A percentile compares a stretch with the other conserved stretches of the same genome.
phyloP scores from a whole-genome alignment of 2,329 filamentous ascomycete species.

The Pestalotiopsis sp. region DNA sequence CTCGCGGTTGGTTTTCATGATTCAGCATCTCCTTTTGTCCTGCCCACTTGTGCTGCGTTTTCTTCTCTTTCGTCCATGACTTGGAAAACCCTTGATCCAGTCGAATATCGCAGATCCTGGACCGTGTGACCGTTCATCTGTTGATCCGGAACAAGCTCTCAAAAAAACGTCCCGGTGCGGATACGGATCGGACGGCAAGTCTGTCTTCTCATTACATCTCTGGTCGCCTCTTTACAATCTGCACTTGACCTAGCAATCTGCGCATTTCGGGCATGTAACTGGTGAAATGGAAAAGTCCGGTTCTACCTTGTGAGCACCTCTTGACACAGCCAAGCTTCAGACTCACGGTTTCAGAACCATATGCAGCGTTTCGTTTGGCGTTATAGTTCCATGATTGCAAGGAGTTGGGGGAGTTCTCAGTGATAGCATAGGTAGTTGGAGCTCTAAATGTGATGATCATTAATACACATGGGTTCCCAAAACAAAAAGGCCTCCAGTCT shows the following conservation, averaged over 20 bases:
- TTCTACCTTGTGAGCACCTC: neutral
- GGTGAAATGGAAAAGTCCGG: neutral
- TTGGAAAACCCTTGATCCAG: neutral
- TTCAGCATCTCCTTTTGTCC: slow-evolving; percentile 5
- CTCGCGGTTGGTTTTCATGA: slow-evolving; percentile 8
- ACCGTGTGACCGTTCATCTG: neutral
- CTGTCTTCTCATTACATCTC: neutral
- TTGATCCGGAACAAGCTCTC: neutral
- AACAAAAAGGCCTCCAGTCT: neutral
- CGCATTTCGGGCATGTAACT: slow-evolving; percentile 1
- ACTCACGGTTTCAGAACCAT: slow-evolving; percentile 1
- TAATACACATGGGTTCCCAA: slow-evolving; percentile 19
- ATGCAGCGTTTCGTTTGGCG: slow-evolving; percentile 9
- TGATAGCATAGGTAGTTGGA: neutral
- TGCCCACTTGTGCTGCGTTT: slow-evolving; percentile 14
- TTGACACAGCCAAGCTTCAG: neutral
- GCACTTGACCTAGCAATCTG: neutral
- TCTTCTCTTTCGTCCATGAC: neutral
- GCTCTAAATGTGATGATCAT: slow-evolving; percentile 10
- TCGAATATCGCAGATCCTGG: neutral
- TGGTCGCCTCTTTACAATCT: slow-evolving; percentile 12
- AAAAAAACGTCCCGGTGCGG: neutral
- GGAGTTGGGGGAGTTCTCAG: neutral
- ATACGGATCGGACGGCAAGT: neutral
- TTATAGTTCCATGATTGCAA: neutral